Conservation (phyloP, 306 rosid species). For the Sicyos baderoa region DNA sequence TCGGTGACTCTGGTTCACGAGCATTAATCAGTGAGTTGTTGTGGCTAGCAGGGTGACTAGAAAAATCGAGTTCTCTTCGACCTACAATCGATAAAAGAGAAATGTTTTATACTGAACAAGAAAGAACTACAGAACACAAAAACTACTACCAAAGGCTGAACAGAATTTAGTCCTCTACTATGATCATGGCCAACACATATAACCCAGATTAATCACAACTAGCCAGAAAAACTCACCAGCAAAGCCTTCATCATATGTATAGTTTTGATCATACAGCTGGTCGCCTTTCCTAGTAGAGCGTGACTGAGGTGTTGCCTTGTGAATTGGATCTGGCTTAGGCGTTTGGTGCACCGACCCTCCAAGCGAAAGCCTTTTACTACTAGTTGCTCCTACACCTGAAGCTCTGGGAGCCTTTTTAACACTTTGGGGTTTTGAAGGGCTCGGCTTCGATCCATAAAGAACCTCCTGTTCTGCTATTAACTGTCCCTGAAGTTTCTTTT, state of each 20-base stretch:
- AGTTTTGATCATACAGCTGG: constrained; percentile 35
- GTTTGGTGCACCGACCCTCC: constrained; percentile 51
- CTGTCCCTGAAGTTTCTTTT: constrained; percentile 37
- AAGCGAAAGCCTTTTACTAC: constrained; percentile 36
- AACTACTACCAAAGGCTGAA: neutral
- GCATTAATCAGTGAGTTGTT: constrained; percentile 22
- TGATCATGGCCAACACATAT: neutral
- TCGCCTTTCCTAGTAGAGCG: constrained; percentile 37
- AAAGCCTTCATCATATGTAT: constrained; percentile 26
- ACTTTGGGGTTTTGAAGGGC: constrained; percentile 31
- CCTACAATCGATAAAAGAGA: constrained; percentile 23
- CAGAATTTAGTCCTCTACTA: neutral
- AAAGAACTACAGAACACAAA: neutral
- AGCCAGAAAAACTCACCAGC: constrained; percentile 28
- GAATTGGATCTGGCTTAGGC: constrained; percentile 26
- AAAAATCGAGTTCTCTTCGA: constrained; percentile 26
- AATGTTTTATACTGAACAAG: neutral
- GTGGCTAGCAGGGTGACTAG: constrained; percentile 27
- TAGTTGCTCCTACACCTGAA: constrained; percentile 31
- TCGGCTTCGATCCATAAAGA: constrained; percentile 39
- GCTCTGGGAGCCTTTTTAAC: constrained; percentile 30
- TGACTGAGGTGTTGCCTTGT: constrained; percentile 26
- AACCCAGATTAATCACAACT: neutral
- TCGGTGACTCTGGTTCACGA: constrained; percentile 26
- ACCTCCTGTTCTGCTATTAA: constrained; percentile 52